Base-by-base conservation (phyloP, 2,329 filamentous ascomycete species). In the Lachnellula cervina region DNA sequence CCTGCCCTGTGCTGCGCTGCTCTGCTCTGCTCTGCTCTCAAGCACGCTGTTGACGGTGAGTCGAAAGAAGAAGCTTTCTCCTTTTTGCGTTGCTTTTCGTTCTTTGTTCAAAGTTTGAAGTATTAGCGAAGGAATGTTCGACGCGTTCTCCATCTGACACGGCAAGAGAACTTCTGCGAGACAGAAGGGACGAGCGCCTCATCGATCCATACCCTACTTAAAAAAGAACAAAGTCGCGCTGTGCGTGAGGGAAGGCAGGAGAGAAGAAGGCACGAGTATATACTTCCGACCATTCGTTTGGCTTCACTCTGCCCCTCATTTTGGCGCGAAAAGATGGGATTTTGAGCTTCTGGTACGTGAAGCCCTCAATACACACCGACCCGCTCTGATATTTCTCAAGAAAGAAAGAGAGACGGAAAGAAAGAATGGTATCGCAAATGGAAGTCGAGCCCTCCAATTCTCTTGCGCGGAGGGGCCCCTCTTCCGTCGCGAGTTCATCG, bases 381-480 rank as follows among this genome's bases (percentile, higher is more conserved):
- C 19, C 11, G 50, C 2, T 40, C 13, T 23, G 25, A 40, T 17
- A 50, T 11, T 38, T 43, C 19, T 34, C 11, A 35, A 57, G 51
- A 52, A 62, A 57, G 57, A 2, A 9, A 32, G 23, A 3, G 6
- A 25, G 25, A 25, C 4, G 25, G 25, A 25, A 25, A 7, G 25
- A 32, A 21, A 21, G 2, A 32, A 86, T 86, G 82, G 81, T 86
- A 70, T 86, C 83, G 70, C 82, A 84, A 72, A 77, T 80, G 66
- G 80, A 84, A 59, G 62, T 64, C 44, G 64, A 64, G 56, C 61
- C 65, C 52, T 70, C 74, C 57, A 72, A 75, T 66, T 77, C 82
- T 65, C 74, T 84, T 63, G 76, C 80, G 68, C 74, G 82, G 66
- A 83, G 84, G 68, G 79, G 79, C 63, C 71, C 82, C 70, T 73